phyloP scores from a whole-genome alignment of 345 rosid genomes.

The Adansonia digitata region DNA sequence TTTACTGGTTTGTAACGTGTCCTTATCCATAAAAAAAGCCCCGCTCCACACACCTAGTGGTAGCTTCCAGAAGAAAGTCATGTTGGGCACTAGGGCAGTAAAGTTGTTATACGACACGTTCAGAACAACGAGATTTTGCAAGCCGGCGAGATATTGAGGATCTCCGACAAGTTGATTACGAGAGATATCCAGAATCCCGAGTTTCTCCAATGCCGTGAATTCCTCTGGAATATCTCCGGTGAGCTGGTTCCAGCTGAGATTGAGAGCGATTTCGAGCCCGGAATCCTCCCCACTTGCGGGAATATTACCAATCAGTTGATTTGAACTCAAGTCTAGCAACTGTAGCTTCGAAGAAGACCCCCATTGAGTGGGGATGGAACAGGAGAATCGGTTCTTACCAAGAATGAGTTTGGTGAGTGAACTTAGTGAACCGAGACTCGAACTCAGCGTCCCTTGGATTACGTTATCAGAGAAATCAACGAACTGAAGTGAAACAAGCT shows the following conservation, averaged over 20 bases:
- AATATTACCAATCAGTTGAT: constrained; percentile 52
- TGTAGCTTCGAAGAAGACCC: constrained; percentile 68
- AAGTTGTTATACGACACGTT: constrained; percentile 78
- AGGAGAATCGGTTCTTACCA: constrained; percentile 51
- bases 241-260: constrained; percentile 72
- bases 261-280: constrained; percentile 68
- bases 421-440: constrained; percentile 51
- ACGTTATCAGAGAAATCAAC: constrained; percentile 64
- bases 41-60: too few relatives aligned
- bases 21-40: too few relatives aligned
- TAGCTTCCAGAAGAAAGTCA: constrained; percentile 69
- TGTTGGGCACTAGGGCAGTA: constrained; percentile 72
- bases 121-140: constrained; percentile 81
- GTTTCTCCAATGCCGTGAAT: constrained; percentile 55
- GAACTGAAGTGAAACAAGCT: constrained; percentile 47
- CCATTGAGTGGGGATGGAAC: constrained; percentile 57
- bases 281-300: constrained; percentile 60
- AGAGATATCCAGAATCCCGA: constrained; percentile 66
- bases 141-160: constrained; percentile 41
- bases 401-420: constrained; percentile 73
- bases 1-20: too few relatives aligned
- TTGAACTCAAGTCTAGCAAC: constrained; percentile 65
- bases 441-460: constrained; percentile 49
- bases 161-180: constrained; percentile 68
- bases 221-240: constrained; percentile 51